Evolutionary conservation across 208 protist species (phyloP).

Genomic region (Leishmania mexicana): DNA sequence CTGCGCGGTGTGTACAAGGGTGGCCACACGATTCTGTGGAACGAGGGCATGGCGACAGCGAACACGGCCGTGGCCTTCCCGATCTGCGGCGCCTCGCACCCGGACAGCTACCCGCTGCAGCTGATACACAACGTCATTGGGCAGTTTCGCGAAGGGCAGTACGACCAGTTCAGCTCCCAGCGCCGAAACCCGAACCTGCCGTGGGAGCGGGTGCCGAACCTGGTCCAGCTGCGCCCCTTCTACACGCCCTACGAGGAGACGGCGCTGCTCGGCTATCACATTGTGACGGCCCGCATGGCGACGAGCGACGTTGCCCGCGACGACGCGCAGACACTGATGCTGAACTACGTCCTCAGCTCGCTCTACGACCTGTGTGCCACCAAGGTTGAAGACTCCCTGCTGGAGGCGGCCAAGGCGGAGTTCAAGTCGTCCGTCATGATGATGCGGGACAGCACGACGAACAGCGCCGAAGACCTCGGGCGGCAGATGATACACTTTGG

Average conservation of each 20-base stretch:
- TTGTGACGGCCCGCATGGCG: conserved; percentile 69
- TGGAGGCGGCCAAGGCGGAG: conserved; percentile 94
- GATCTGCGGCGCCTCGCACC: conserved; percentile 86
- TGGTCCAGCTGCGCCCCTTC: conserved; percentile 86
- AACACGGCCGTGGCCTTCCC: conserved; percentile 85
- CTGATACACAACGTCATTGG: conserved; percentile 95
- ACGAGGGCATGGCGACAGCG: conserved; percentile 76
- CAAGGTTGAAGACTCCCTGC: conserved; percentile 66
- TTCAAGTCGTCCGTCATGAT: conserved; percentile 94
- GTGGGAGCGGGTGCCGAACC: conserved; percentile 65
- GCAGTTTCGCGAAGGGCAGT: conserved; percentile 86
- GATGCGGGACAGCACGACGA: conserved; percentile 95
- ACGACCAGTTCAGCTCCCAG: conserved; percentile 76
- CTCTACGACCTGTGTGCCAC: conserved; percentile 71
- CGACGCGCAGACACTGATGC: conserved; percentile 69
- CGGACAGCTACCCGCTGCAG: conserved; percentile 93
- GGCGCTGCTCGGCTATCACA: conserved; percentile 88
- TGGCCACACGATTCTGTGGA: conserved; percentile 76
- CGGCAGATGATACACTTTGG: conserved; percentile 96
- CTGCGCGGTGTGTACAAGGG: conserved; percentile 66
- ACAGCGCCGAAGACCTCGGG: conserved; percentile 96
- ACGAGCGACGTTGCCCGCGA: conserved; percentile 44
- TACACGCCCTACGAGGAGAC: conserved; percentile 93
- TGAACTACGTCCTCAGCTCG: conserved; percentile 71
- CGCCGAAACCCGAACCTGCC: conserved; percentile 68